These are phyloP conservation scores for Pseudocercospora cruenta DNA, from an alignment of 2,329 filamentous ascomycete genomes.

Conservation along the genomic window DNA sequence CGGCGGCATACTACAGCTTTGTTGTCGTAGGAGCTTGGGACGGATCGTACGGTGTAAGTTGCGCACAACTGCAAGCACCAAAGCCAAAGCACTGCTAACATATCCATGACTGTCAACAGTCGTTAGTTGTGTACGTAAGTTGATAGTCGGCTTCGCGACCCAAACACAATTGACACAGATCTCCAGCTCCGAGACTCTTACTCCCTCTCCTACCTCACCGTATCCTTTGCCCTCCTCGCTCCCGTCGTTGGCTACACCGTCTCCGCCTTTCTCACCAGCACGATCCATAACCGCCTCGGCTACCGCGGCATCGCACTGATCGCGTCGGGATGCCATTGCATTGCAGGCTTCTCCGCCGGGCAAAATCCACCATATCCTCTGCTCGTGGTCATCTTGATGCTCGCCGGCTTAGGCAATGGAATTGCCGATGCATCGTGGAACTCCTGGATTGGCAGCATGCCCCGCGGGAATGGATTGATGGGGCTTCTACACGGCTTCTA, in stretches of 20 bases:
- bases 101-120: background rate
- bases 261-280: slow-evolving; percentile 64
- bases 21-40: slow-evolving; percentile 12
- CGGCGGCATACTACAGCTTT: slow-evolving; percentile 13
- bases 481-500: slow-evolving; percentile 71
- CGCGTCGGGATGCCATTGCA: slow-evolving; percentile 61
- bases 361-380: slow-evolving; percentile 68
- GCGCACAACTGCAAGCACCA: slow-evolving; percentile 9
- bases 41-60: slow-evolving; percentile 10
- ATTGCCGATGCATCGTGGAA: slow-evolving; percentile 62
- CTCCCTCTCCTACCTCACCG: slow-evolving; percentile 59
- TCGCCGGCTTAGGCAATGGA: slow-evolving; percentile 70
- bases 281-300: slow-evolving; percentile 64
- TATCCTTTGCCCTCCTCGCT: slow-evolving; percentile 65
- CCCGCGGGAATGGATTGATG: slow-evolving; percentile 69
- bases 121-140: background rate
- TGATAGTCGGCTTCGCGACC: background rate
- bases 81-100: slow-evolving; percentile 1
- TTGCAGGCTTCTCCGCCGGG: slow-evolving; percentile 34
- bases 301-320: slow-evolving; percentile 71
- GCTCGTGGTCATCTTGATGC: slow-evolving; percentile 62
- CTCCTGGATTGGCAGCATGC: slow-evolving; percentile 68
- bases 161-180: slow-evolving; percentile 4
- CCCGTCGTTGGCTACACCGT: slow-evolving; percentile 64
- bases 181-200: slow-evolving; percentile 59